These are phyloP conservation scores for Flammula alnicola DNA, from an alignment of 1,284 basidiomycete genomes.

Conservation along the genomic window DNA sequence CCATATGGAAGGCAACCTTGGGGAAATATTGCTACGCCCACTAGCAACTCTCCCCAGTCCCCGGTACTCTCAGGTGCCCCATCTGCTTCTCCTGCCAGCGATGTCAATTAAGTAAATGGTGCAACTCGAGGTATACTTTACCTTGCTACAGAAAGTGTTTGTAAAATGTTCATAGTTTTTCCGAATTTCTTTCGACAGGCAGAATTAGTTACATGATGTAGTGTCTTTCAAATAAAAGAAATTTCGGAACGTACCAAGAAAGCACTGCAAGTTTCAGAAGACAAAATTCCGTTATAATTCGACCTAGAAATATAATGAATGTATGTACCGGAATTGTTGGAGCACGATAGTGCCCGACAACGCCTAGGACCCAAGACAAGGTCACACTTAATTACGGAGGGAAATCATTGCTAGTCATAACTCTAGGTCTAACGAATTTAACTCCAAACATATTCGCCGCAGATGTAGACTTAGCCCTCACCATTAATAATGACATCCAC, in stretches of 20 bases:
- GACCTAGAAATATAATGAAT: conserved; percentile 3
- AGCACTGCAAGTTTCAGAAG: not conserved
- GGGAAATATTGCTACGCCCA: conserved; percentile 24
- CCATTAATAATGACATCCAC: conserved; percentile 90
- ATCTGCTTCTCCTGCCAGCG: no score
- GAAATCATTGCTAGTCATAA: conserved; percentile 8
- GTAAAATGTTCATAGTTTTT: no score
- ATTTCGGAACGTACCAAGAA: not conserved
- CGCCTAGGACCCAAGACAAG: not conserved
- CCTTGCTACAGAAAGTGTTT: no score
- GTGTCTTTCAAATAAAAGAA: not conserved
- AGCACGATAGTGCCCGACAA: not conserved
- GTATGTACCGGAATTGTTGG: conserved; percentile 2
- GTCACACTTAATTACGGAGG: conserved; percentile 2
- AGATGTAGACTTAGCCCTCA: conserved; percentile 94
- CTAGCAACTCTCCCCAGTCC: conserved; percentile 12
- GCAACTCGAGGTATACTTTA: no score
- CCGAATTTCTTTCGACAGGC: no score
- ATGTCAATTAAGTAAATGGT: no score
- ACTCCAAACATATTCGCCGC: conserved; percentile 94
- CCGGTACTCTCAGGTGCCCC: no score
- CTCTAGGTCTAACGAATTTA: conserved; percentile 36
- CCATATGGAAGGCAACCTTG: conserved; percentile 27
- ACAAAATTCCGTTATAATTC: not conserved
- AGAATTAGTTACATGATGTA: not conserved